These are phyloP conservation scores for Euphrasia confusa DNA, from an alignment of 257 asterid genomes.

Conservation along the genomic window DNA sequence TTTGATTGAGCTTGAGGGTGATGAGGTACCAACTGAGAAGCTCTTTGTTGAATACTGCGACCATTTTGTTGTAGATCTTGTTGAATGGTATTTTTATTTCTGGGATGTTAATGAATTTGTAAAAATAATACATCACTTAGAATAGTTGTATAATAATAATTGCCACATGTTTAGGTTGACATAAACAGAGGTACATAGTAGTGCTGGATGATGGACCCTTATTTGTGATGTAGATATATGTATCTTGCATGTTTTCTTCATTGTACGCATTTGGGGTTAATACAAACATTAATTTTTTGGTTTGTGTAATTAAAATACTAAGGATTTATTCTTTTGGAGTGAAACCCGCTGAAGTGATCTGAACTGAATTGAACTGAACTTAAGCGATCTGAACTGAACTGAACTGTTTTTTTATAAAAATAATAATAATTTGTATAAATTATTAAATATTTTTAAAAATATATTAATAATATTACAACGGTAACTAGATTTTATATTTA, in stretches of 20 bases:
- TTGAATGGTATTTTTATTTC: constrained; percentile 1
- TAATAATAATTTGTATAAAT: too few relatives aligned
- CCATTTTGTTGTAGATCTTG: constrained; percentile 45
- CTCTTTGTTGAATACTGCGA: constrained; percentile 84
- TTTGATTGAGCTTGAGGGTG: constrained; percentile 76
- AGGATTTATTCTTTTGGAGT: too few relatives aligned
- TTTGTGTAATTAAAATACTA: background rate
- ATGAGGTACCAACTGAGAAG: constrained; percentile 87
- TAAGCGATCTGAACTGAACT: too few relatives aligned
- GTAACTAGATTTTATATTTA: too few relatives aligned
- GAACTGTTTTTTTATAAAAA: too few relatives aligned
- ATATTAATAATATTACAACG: too few relatives aligned
- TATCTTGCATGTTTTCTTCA: constrained; percentile 26
- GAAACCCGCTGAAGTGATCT: too few relatives aligned
- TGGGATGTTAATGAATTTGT: background rate
- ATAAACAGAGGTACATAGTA: constrained; percentile 26
- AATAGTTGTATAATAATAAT: constrained; percentile 15
- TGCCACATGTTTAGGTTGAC: constrained; percentile 27
- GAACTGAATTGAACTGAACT: too few relatives aligned
- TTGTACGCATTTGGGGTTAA: background rate
- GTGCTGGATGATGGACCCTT: constrained; percentile 23
- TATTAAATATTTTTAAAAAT: too few relatives aligned
- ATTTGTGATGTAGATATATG: constrained; percentile 11
- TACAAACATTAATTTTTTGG: background rate
- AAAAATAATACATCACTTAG: background rate